A percentile compares a stretch with the other conserved stretches of the same genome.
These are phyloP conservation scores for Botrytis tulipae DNA, from an alignment of 2,329 filamentous ascomycete genomes.

Conservation along the genomic window DNA sequence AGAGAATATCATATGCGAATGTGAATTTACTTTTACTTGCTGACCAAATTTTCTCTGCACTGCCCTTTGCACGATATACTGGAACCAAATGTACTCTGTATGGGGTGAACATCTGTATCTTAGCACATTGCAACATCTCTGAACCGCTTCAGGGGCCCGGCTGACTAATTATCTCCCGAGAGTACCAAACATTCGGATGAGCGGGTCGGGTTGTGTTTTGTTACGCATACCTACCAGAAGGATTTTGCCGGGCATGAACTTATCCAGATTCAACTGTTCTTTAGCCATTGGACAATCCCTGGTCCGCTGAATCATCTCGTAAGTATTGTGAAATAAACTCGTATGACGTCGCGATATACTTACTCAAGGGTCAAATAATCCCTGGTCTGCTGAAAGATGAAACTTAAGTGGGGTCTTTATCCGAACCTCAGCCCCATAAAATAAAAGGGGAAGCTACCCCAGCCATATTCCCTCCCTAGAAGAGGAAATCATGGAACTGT, in stretches of 20 bases:
- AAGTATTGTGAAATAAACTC: background rate
- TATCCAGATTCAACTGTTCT: background rate
- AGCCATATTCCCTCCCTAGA: too few relatives aligned
- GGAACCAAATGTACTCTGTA: background rate
- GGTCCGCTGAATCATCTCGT: background rate
- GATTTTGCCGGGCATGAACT: too few relatives aligned
- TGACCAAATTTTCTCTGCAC: background rate
- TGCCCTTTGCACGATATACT: background rate
- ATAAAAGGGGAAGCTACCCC: background rate
- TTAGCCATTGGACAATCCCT: background rate
- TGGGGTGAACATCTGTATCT: background rate
- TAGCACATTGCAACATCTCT: too few relatives aligned
- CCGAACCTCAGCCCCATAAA: background rate
- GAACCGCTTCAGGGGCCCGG: background rate
- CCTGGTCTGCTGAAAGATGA: background rate
- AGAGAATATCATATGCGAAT: background rate
- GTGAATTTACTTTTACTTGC: background rate
- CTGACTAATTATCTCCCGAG: background rate
- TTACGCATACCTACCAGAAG: background rate
- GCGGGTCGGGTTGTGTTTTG: background rate
- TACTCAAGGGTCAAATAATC: background rate
- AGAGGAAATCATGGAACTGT: background rate
- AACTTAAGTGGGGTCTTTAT: background rate
- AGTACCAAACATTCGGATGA: background rate
- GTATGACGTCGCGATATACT: background rate